A percentile compares a stretch with the other conserved stretches of the same genome.
phyloP scores from a whole-genome alignment of 2,329 filamentous ascomycete species.

The Cercospora sp. region DNA sequence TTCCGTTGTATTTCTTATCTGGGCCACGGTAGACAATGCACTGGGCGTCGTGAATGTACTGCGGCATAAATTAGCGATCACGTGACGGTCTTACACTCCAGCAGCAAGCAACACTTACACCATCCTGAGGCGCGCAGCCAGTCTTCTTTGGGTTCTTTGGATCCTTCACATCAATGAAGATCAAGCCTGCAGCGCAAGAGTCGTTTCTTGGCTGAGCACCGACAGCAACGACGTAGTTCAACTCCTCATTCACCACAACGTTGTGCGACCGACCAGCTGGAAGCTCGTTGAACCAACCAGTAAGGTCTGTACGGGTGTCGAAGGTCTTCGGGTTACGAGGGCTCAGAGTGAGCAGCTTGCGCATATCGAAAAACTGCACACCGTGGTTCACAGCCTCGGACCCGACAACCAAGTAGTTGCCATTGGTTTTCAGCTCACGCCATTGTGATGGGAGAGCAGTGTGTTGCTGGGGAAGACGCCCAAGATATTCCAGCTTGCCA shows the following conservation, averaged over 20 bases:
- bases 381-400: conserved; percentile 54
- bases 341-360: conserved; percentile 55
- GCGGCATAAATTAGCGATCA: not conserved
- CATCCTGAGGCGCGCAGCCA: conserved; percentile 54
- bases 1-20: conserved; percentile 47
- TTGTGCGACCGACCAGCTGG: conserved; percentile 56
- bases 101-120: conserved; percentile 25
- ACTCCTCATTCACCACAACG: conserved; percentile 55
- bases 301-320: conserved; percentile 36
- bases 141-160: conserved; percentile 52
- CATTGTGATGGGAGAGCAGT: conserved; percentile 50
- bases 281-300: conserved; percentile 48
- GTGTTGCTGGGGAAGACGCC: conserved; percentile 53
- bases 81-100: rapidly evolving
- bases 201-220: conserved; percentile 45
- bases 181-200: conserved; percentile 53
- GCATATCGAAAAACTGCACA: conserved; percentile 65
- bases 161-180: conserved; percentile 57
- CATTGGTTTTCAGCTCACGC: conserved; percentile 55
- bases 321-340: conserved; percentile 49
- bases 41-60: conserved; percentile 59
- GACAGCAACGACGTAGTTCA: conserved; percentile 50
- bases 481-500: conserved; percentile 56
- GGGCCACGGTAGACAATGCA: conserved; percentile 56
- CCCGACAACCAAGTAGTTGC: conserved; percentile 48